phyloP scores from a whole-genome alignment of 345 rosid genomes.

The Populus deltoides region DNA sequence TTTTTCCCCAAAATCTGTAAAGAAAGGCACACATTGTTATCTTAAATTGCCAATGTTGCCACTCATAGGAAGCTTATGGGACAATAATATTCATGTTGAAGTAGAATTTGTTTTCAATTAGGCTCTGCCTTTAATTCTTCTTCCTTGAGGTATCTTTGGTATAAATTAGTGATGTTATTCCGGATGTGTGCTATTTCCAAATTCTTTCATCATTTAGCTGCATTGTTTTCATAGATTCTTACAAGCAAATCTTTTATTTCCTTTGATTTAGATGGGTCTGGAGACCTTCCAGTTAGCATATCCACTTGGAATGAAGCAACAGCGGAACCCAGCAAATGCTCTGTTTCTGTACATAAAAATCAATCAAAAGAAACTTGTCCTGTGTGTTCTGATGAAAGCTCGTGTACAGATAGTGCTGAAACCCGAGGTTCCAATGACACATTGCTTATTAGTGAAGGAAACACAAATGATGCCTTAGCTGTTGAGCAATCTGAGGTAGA shows the following conservation, averaged over 20 bases:
- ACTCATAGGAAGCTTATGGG: no score
- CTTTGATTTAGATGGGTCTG: constrained; percentile 46
- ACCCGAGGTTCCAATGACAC: constrained; percentile 17
- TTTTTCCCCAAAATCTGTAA: no score
- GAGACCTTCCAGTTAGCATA: constrained; percentile 26
- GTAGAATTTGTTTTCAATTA: no score
- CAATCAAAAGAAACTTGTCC: constrained; percentile 23
- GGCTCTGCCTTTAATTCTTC: no score
- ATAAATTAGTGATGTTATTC: not conserved
- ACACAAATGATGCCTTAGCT: constrained; percentile 16
- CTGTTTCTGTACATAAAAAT: constrained; percentile 26
- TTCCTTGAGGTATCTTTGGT: not conserved
- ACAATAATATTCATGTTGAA: no score
- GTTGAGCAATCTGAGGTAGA: constrained; percentile 23
- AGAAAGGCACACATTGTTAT: no score
- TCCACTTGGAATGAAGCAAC: constrained; percentile 35
- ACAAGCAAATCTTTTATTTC: not conserved
- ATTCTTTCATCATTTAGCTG: not conserved
- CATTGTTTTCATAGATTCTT: not conserved
- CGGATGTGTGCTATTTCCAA: not conserved
- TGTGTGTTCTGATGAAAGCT: constrained; percentile 20
- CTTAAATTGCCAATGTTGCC: no score
- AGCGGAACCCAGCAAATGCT: constrained; percentile 5
- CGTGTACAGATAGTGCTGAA: constrained; percentile 21
- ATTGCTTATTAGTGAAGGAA: constrained; percentile 24